Evolutionary conservation across 2,329 filamentous ascomycete species (phyloP), one percentile per base, ranked within the genome.

Genomic region (Beauveria pseudobassiana): DNA sequence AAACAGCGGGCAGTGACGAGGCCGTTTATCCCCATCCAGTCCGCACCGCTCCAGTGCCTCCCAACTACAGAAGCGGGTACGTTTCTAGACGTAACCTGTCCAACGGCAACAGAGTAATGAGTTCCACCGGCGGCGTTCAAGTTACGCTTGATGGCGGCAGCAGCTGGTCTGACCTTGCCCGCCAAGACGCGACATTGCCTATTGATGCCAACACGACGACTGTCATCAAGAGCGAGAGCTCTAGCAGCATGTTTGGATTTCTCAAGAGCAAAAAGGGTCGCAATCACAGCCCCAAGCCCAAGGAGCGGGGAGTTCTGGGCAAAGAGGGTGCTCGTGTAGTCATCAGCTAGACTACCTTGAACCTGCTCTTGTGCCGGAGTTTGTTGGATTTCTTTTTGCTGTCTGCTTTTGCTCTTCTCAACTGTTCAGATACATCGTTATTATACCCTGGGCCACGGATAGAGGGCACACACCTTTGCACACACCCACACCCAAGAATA

Each of bases 301-400:
- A 91, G 73, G 93, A 98, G 76, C 85, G 91, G 61, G 95, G 95
- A 63, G 93, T 99, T 8, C 72, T 99, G 63, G 95, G 95, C 62
- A 98, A 98, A 72, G 93, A 98, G 73, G 95, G 95, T 18, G 93
- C 95, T 12, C 83, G 95, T 72, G 87, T 91, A 65, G 84, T 93
- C 62, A 88, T 93, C 70, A 87, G 85, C 68, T 89, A 78, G 65
- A 42, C 52, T 49, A 38, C 28, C 7, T 22, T 43, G 38, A 40
- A 7, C 12, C 14, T 50, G 20, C 18, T 22, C 46, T 59, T 42
- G 26, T 14, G 20, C 26, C 18, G 49, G 49, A 60, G 58, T 60
- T 43, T 24, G 20, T 34, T 52, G 48, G 38, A 28, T 48, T 51
- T 51, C 10, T 24, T 38, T 34, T 40, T 40, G n/a, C n/a, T 52